Percentiles rank a stretch among this genome's conserved stretches.
phyloP scores from a whole-genome alignment of 2,329 filamentous ascomycete species.

The Sordariomycetes sp. region DNA sequence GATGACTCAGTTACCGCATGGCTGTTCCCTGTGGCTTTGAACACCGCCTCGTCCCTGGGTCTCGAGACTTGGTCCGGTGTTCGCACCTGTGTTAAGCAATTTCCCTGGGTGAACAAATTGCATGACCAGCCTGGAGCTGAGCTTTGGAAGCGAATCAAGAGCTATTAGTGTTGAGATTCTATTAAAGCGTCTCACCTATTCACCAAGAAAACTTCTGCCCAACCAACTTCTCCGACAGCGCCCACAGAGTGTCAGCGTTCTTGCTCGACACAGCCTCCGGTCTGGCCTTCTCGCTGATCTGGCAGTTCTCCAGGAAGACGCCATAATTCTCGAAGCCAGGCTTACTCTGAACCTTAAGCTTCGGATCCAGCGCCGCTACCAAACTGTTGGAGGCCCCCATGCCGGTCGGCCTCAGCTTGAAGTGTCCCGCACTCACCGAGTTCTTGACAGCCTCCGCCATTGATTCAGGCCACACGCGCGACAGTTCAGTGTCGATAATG shows the following conservation, averaged over 20 bases:
- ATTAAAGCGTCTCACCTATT: conserved; percentile 5
- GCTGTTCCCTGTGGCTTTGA: not conserved
- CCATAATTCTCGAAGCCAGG: conserved; percentile 16
- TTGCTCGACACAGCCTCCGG: conserved; percentile 11
- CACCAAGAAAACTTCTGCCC: conserved; percentile 15
- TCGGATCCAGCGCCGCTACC: conserved; percentile 21
- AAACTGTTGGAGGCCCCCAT: conserved; percentile 19
- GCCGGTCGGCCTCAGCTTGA: conserved; percentile 13
- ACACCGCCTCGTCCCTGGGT: not conserved
- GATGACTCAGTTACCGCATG: conserved; percentile 12
- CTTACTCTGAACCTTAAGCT: conserved; percentile 7
- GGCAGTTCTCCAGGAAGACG: conserved; percentile 17
- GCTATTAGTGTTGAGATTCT: not conserved
- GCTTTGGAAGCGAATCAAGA: not conserved
- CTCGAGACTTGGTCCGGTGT: not conserved
- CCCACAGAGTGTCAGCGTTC: conserved; percentile 23
- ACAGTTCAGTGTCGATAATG: conserved; percentile 21
- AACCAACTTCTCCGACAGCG: conserved; percentile 21
- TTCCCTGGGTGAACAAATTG: not conserved
- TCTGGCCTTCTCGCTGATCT: conserved; percentile 9
- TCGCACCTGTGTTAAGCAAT: not conserved
- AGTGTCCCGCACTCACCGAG: conserved; percentile 2
- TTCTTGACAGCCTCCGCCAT: conserved; percentile 8
- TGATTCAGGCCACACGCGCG: conserved; percentile 5
- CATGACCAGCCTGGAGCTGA: not conserved